phyloP scores from a whole-genome alignment of 495 filamentous ascomycete genomes.

The Penicillium cinerascens region DNA sequence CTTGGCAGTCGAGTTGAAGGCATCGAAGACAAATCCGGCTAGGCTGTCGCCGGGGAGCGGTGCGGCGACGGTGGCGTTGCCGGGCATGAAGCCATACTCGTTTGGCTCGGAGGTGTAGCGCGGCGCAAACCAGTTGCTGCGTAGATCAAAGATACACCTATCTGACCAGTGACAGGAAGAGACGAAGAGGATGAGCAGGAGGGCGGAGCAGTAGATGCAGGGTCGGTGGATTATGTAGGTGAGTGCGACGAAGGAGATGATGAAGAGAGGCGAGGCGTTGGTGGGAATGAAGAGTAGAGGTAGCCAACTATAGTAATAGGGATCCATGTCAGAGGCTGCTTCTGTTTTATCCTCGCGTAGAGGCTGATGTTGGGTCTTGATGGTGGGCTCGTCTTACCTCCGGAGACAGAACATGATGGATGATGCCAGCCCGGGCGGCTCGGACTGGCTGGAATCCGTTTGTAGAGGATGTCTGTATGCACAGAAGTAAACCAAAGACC shows the following conservation, averaged over 20 bases:
- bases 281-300: slow-evolving; percentile 53
- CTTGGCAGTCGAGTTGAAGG: slow-evolving; percentile 65
- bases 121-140: slow-evolving; percentile 78
- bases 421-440: background rate
- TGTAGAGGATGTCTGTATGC: background rate
- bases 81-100: slow-evolving; percentile 12
- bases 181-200: slow-evolving; percentile 82
- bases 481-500: background rate
- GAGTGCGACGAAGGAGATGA: slow-evolving; percentile 83
- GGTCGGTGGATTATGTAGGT: slow-evolving; percentile 89
- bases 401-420: slow-evolving; percentile 75
- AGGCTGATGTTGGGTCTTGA: background rate
- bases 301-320: slow-evolving; percentile 48
- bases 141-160: slow-evolving; percentile 82
- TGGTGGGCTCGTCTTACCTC: slow-evolving; percentile 50
- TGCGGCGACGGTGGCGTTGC: slow-evolving; percentile 20
- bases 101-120: slow-evolving; percentile 40
- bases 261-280: slow-evolving; percentile 79
- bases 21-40: slow-evolving; percentile 53
- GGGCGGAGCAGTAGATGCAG: slow-evolving; percentile 86
- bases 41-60: slow-evolving; percentile 28
- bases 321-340: background rate
- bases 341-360: background rate
- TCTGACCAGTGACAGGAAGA: slow-evolving; percentile 92
- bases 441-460: background rate